These are phyloP conservation scores for Diaporthe sp. DNA, from an alignment of 2,329 filamentous ascomycete species.

Conservation along the genomic window DNA sequence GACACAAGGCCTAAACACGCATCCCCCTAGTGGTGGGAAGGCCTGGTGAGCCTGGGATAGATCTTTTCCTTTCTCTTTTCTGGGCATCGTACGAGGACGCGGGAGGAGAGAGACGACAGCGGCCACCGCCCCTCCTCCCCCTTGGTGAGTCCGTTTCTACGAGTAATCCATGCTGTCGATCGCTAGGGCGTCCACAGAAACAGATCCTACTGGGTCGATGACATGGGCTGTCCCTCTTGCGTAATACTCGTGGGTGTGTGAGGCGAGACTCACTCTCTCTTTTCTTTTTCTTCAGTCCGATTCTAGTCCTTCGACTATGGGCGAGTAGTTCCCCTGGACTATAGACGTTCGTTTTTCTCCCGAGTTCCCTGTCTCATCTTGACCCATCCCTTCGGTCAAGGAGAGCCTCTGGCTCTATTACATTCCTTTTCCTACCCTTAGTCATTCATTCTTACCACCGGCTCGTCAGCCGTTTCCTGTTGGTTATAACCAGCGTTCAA, in stretches of 20 bases:
- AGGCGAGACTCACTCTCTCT: constrained; percentile 17
- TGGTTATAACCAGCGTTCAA: not conserved
- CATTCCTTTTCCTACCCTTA: constrained; percentile 4
- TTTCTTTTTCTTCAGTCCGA: constrained; percentile 16
- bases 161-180: constrained; percentile 28
- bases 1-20: not conserved
- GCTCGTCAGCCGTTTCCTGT: constrained; percentile 5
- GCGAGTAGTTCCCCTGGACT: constrained; percentile 1
- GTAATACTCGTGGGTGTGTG: constrained; percentile 20
- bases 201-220: constrained; percentile 10
- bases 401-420: constrained; percentile 24
- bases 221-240: constrained; percentile 11
- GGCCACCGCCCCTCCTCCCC: not conserved
- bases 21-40: not conserved
- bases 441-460: not conserved
- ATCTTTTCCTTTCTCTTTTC: not conserved
- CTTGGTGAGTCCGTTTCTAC: constrained; percentile 5
- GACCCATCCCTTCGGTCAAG: constrained; percentile 23
- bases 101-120: constrained; percentile 1
- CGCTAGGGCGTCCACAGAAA: constrained; percentile 22
- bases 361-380: constrained; percentile 2
- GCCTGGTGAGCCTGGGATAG: not conserved
- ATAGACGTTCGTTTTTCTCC: constrained; percentile 17
- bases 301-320: constrained; percentile 18
- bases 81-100: constrained; percentile 1